Base-by-base conservation (phyloP, 495 filamentous ascomycete species). In the Aspergillus bertholletiae region DNA sequence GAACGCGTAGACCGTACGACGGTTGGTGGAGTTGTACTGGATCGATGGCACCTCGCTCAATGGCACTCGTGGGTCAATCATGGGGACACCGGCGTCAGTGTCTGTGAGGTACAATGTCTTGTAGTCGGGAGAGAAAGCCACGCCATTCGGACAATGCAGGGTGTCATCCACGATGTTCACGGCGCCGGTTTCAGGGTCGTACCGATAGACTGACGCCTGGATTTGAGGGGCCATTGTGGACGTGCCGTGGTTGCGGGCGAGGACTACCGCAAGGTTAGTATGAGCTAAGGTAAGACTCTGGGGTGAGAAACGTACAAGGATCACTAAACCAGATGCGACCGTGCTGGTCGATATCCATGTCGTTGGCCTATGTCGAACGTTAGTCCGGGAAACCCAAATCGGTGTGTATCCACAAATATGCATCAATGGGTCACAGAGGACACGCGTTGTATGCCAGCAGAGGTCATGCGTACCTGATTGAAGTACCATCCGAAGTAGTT, bases 1-100 rank as follows among this genome's bases (percentile, higher is more conserved):
- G 35, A 37, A 67, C 7, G 61, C 64, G n/a, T 51, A 51, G 34
- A 51, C 22, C 17, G 48, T 51, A 4, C 48, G 48, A 17, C 24
- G 24, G 11, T 20, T 21, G 9, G 20, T 23, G n/a, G 48, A 15
- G 8, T 40, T 22, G 32, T 51, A 51, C 3, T 20, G 21, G 9
- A 51, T 5, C n/a, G 18, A 13, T 0, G 27, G 12, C 4, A 11
- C 22, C 1, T 35, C 32, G 20, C 24, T 17, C n/a, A n/a, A n/a
- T 1, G 48, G 21, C 32, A 51, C 20, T 7, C 32, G 15, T 11
- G 41, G 41, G 17, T 44, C 41, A 20, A 20, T 44, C n/a, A 20
- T 44, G 6, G 41, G n/a, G n/a, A 15, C 18, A 34, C 41, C 48
- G 0, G 48, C 48, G 34, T 26, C 22, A 34, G 17, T 51, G 32